Evolutionary conservation across 2,329 filamentous ascomycete genomes (phyloP).

Genomic region (Colletotrichum falcatum): DNA sequence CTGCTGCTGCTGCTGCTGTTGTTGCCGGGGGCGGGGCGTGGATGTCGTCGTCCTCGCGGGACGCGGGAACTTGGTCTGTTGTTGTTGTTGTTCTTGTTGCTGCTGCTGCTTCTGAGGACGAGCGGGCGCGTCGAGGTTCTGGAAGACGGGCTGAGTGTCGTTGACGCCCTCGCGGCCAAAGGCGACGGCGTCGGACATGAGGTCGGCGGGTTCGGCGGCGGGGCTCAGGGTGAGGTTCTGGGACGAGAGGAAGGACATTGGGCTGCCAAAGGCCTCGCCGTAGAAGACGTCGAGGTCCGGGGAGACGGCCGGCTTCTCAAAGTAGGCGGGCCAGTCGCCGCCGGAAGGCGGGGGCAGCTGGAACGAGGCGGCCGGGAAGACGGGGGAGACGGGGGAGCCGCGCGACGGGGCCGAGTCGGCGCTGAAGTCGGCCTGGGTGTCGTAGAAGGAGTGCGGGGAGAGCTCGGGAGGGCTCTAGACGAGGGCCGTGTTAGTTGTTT

Average conservation of each 20-base stretch:
- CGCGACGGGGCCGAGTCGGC: constrained; percentile 53
- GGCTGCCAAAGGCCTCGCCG: constrained; percentile 48
- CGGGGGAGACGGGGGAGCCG: constrained; percentile 47
- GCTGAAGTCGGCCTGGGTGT: constrained; percentile 48
- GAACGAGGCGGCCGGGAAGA: constrained; percentile 48
- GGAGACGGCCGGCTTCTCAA: constrained; percentile 46
- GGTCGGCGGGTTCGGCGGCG: constrained; percentile 51
- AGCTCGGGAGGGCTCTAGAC: constrained; percentile 38
- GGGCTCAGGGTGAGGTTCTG: constrained; percentile 48
- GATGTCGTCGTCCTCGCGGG: constrained; percentile 15
- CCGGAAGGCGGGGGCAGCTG: constrained; percentile 45
- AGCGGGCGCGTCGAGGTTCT: constrained; percentile 37
- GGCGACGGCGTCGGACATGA: constrained; percentile 43
- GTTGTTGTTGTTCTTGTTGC: constrained; percentile 13
- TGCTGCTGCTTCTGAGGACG: background rate
- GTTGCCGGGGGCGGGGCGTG: constrained; percentile 9
- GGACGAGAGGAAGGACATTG: constrained; percentile 45
- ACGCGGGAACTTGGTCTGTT: constrained; percentile 10
- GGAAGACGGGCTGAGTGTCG: constrained; percentile 46
- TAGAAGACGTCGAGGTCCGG: constrained; percentile 49
- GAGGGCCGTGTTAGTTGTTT: constrained; percentile 26
- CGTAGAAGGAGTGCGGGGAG: constrained; percentile 42
- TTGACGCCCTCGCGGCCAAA: constrained; percentile 45
- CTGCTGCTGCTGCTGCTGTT: constrained; percentile 3
- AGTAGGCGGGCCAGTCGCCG: constrained; percentile 47